Conservation (phyloP, 331 rosid genomes). For the Quercus tomentella region DNA sequence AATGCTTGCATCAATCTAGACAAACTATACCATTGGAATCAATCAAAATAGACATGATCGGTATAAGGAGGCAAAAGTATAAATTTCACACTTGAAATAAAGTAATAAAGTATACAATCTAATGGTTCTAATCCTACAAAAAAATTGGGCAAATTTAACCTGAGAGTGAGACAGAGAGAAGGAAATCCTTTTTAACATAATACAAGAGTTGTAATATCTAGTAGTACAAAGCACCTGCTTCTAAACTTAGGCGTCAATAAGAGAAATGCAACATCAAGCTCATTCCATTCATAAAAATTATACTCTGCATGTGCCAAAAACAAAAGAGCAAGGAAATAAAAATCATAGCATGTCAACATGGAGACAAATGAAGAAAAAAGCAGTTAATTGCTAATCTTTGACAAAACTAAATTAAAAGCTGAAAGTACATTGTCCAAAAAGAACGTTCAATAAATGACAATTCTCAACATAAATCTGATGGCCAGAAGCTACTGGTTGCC, state of each 20-base stretch:
- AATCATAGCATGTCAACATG: neutral
- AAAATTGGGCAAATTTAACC: neutral
- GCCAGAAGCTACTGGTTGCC: slow-evolving; percentile 11
- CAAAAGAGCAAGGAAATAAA: neutral
- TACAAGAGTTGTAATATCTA: neutral
- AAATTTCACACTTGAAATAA: neutral
- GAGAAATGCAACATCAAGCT: neutral
- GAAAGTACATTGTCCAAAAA: slow-evolving; percentile 11
- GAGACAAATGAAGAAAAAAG: neutral
- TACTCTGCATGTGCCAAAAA: neutral
- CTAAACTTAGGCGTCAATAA: neutral
- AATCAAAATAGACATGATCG: neutral
- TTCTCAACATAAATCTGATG: slow-evolving; percentile 26
- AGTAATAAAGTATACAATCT: neutral
- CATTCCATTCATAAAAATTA: neutral
- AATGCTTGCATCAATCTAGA: neutral
- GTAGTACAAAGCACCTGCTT: neutral
- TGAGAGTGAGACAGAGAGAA: neutral
- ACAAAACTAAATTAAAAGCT: neutral
- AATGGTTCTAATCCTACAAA: neutral
- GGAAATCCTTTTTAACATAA: neutral
- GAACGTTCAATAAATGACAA: slow-evolving; percentile 22
- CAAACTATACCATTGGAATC: neutral
- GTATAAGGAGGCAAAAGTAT: neutral
- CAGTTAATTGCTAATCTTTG: neutral